Base-by-base conservation (phyloP, 768 basidiomycete genomes). In the Lentinula detonsa region DNA sequence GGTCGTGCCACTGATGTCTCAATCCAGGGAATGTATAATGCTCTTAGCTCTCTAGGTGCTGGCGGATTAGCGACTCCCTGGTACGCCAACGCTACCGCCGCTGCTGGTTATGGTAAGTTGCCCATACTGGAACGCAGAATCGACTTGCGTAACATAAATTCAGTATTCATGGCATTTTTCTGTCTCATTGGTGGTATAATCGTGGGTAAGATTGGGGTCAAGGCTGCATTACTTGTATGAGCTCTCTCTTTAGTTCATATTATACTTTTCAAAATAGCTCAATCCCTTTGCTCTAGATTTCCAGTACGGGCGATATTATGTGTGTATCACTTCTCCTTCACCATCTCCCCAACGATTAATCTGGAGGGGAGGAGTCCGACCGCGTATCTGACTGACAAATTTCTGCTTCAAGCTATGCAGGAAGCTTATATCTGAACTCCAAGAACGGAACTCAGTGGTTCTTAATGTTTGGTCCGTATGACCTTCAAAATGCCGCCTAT, bases 381-480 rank as follows among this genome's bases (percentile, higher is more conserved):
- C 7, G 18, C 18, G 48, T 46, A 31, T 11, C 49, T 13, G 33
- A 61, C 33, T 15, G 18, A 35, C 42, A 16, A 43, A 7, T 48
- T 16, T 9, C 10, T 18, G 35, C 18, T 42, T 39, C 2, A 45
- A 73, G 71, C 46, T 73, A 73, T 49, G 70, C 72, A 5, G 72
- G 72, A 23, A 71, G 72, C 50, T 64, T 72, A 16, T 73, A 73
- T 48, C 63, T 73, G 43, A 73, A 73, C 59, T 72, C 71, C 8
- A 72, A 73, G 60, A 72, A 70, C 61, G 72, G 72, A 18, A 71
- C 69, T 6, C 72, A 73, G 54, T 73, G 72, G 72, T 73, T 73
- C 62, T 66, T 73, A 62, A 72, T 73, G 71, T 64, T 73, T 7
- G 70, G 68, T 68, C 49, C 37, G 43, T 57, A 15, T 51, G 33